Conservation (phyloP, 148 eudicot genomes). For the Gaultheria prostrata region DNA sequence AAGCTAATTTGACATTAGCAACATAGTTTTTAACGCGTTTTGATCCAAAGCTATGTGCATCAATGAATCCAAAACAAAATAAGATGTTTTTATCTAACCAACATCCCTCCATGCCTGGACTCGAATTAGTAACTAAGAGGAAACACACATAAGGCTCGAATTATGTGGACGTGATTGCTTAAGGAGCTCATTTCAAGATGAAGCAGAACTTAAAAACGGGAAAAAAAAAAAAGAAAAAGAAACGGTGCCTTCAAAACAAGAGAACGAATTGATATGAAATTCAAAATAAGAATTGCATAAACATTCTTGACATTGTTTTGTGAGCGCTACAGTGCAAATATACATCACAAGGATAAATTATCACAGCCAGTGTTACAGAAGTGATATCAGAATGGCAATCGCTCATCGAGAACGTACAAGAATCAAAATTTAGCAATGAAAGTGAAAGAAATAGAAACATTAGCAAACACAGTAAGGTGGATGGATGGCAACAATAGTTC, state of each 20-base stretch:
- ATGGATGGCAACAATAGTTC: no score
- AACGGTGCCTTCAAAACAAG: neutral
- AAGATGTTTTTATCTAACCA: neutral
- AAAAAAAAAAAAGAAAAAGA: no score
- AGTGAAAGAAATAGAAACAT: neutral
- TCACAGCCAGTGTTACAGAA: neutral
- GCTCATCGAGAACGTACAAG: neutral
- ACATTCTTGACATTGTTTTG: neutral
- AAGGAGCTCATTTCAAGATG: neutral
- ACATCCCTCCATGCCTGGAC: neutral
- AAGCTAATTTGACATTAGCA: no score
- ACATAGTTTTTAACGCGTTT: no score
- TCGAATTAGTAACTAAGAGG: neutral
- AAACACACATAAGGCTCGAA: neutral
- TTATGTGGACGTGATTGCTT: neutral
- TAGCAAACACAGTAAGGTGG: no score
- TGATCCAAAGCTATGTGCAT: neutral
- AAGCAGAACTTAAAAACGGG: neutral
- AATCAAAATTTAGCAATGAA: no score
- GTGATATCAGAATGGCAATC: neutral
- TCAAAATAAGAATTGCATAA: neutral
- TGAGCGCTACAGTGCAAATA: neutral
- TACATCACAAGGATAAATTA: neutral
- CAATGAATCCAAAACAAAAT: neutral
- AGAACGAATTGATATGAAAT: neutral